Conservation (phyloP, 768 basidiomycete genomes). For the Brasilioporus rufonigricans region DNA sequence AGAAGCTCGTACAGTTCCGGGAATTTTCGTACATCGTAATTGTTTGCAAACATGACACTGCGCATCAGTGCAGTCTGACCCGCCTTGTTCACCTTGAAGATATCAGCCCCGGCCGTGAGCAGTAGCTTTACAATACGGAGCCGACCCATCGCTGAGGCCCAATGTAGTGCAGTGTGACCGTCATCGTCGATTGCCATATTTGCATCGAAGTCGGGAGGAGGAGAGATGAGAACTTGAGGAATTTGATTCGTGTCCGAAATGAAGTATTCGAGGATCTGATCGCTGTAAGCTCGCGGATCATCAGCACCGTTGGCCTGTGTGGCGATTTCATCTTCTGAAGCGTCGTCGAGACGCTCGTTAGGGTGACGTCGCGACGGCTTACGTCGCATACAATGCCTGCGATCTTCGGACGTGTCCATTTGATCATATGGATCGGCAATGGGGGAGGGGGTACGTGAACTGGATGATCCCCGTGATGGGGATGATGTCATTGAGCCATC, state of each 20-base stretch:
- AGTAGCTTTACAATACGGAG: slow-evolving; percentile 94
- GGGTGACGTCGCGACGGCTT: slow-evolving; percentile 47
- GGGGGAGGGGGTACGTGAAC: slow-evolving; percentile 92
- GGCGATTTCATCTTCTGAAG: slow-evolving; percentile 41
- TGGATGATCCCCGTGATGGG: slow-evolving; percentile 80
- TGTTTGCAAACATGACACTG: slow-evolving; percentile 99
- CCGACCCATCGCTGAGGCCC: slow-evolving; percentile 99
- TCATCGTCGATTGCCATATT: slow-evolving; percentile 98
- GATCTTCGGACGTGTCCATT: slow-evolving; percentile 19
- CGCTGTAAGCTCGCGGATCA: slow-evolving; percentile 78
- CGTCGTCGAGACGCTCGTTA: slow-evolving; percentile 46
- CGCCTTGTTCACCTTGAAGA: slow-evolving; percentile 94
- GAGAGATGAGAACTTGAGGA: slow-evolving; percentile 81
- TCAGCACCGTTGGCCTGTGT: slow-evolving; percentile 42
- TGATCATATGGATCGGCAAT: slow-evolving; percentile 49
- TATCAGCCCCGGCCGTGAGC: slow-evolving; percentile 91
- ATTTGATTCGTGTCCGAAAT: slow-evolving; percentile 95
- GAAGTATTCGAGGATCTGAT: slow-evolving; percentile 97
- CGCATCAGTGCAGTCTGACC: slow-evolving; percentile 99
- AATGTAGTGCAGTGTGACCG: slow-evolving; percentile 94
- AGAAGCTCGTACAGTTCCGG: slow-evolving; percentile 95
- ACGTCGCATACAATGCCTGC: slow-evolving; percentile 40
- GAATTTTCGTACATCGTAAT: slow-evolving; percentile 99
- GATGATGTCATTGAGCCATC: slow-evolving; percentile 90
- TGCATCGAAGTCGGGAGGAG: slow-evolving; percentile 89